Conservation (phyloP, 768 basidiomycete species). For the Pholiota conissans region DNA sequence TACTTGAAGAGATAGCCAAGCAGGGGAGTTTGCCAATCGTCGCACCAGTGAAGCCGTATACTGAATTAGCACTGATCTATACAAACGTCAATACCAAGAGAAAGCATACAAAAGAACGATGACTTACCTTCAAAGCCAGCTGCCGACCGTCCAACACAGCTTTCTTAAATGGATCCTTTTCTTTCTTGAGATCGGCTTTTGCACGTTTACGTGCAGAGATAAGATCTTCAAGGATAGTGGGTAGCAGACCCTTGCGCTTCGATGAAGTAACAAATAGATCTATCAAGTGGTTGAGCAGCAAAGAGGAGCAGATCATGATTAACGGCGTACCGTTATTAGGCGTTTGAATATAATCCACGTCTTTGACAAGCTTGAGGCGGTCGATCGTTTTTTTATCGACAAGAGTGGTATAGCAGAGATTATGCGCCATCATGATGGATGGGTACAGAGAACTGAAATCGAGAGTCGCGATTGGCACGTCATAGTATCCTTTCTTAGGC, state of each 20-base stretch:
- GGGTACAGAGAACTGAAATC: conserved; percentile 99
- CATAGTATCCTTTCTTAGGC: conserved; percentile 94
- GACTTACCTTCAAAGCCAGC: conserved; percentile 83
- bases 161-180: conserved; percentile 95
- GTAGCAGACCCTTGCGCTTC: conserved; percentile 85
- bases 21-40: conserved; percentile 97
- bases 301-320: background rate
- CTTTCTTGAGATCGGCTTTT: conserved; percentile 93
- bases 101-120: background rate
- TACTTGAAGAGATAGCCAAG: conserved; percentile 92
- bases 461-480: conserved; percentile 93
- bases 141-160: conserved; percentile 98
- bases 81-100: background rate
- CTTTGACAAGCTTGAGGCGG: conserved; percentile 73
- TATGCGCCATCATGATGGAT: conserved; percentile 99
- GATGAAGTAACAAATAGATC: conserved; percentile 81
- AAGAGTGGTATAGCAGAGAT: conserved; percentile 97
- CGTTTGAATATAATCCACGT: conserved; percentile 90
- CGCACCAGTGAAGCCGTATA: conserved; percentile 98
- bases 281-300: conserved; percentile 29
- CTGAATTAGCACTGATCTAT: conserved; percentile 97
- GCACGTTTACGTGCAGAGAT: conserved; percentile 93
- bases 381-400: conserved; percentile 80
- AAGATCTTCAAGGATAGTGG: conserved; percentile 90
- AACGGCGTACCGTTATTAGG: conserved; percentile 82